Conservation (phyloP, 2,329 filamentous ascomycete genomes). For the Aphanocladium album region DNA sequence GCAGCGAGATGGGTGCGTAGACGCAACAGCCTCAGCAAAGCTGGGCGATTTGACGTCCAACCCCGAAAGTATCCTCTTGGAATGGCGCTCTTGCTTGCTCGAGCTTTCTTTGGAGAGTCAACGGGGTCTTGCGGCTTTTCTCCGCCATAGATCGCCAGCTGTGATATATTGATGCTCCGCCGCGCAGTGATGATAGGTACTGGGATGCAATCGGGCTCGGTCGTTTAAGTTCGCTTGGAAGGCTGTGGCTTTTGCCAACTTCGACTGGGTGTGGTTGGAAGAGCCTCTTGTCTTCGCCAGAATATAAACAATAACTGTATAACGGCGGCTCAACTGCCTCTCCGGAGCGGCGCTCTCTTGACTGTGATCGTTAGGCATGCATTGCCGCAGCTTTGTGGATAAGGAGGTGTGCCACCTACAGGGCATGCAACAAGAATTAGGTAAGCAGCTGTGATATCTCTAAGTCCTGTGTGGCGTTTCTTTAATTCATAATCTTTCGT, state of each 20-base stretch:
- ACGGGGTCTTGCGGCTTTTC: neutral
- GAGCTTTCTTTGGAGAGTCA: neutral
- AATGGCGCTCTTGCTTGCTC: neutral
- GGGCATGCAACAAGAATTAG: conserved; percentile 11
- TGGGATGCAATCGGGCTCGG: neutral
- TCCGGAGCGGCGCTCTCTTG: conserved; percentile 14
- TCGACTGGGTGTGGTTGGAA: neutral
- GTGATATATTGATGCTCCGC: neutral
- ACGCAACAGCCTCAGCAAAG: conserved; percentile 19
- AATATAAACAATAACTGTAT: neutral
- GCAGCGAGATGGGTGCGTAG: conserved; percentile 15
- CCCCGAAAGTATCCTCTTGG: neutral
- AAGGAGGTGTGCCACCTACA: conserved; percentile 22
- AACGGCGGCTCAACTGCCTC: neutral
- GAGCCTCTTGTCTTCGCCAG: neutral
- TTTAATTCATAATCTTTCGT: neutral
- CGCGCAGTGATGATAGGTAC: neutral
- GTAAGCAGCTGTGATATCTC: conserved; percentile 7
- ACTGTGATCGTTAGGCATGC: conserved; percentile 20
- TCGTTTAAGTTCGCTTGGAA: neutral
- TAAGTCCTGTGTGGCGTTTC: neutral
- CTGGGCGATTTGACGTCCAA: conserved; percentile 2
- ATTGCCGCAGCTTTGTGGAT: conserved; percentile 20
- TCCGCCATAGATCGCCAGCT: neutral
- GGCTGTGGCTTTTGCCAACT: neutral